Conservation (phyloP, 768 basidiomycete species). For the Strobilomyces dryophilus region DNA sequence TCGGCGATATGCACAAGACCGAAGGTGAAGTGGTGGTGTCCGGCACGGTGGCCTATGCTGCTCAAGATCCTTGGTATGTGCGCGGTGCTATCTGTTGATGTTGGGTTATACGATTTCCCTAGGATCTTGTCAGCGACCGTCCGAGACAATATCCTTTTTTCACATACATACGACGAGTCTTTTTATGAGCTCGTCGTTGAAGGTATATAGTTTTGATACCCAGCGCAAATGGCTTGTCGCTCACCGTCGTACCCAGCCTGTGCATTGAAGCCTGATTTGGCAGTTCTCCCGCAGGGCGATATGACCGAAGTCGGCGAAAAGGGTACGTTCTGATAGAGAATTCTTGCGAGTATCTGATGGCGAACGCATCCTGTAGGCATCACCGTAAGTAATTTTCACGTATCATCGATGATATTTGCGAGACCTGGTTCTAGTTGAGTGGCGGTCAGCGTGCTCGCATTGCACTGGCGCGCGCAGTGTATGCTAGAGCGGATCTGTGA, state of each 20-base stretch:
- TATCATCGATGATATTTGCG: no score
- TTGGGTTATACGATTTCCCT: neutral
- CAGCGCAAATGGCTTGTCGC: neutral
- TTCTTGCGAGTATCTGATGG: no score
- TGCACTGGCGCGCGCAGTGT: conserved; percentile 83
- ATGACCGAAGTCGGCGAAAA: no score
- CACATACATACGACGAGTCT: conserved; percentile 78
- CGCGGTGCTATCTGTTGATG: neutral
- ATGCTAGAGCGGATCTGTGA: conserved; percentile 86
- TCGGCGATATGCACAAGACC: conserved; percentile 79
- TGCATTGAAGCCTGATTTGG: no score
- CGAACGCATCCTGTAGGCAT: no score
- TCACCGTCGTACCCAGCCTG: neutral
- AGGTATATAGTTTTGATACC: conserved; percentile 36
- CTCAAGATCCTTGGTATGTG: conserved; percentile 79
- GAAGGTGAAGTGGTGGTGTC: conserved; percentile 70
- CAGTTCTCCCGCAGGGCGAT: no score
- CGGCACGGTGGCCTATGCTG: conserved; percentile 77
- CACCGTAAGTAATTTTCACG: no score
- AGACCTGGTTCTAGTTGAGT: conserved; percentile 53
- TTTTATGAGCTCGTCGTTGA: conserved; percentile 84
- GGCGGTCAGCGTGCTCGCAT: conserved; percentile 85
- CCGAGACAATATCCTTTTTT: conserved; percentile 90
- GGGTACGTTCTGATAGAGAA: no score
- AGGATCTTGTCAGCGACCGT: conserved; percentile 86